Base-by-base conservation (phyloP, 2,329 filamentous ascomycete genomes). In the Scedosporium aurantiacum region DNA sequence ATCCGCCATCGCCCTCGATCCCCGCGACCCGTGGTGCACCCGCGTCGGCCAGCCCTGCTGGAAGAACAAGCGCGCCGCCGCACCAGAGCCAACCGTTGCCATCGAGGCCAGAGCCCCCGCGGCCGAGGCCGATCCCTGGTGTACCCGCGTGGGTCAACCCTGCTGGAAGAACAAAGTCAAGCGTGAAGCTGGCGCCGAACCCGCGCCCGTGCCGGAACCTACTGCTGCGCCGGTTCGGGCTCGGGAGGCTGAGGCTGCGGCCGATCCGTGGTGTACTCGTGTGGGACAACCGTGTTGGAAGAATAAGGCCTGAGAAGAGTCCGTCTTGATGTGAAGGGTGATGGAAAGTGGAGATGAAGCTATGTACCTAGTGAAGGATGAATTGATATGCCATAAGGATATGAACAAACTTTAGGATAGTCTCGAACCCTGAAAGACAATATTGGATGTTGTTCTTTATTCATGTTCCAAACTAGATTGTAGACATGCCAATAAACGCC, bases 131-230 rank as follows among this genome's bases (percentile, higher is more conserved):
- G 68, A 68, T 52, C 67, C 69, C 4, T 71, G 70, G 65, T 78
- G 78, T 67, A 65, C 71, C 64, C 67, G 70, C 43, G 69, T 69
- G 32, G 76, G 77, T 40, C 69, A 74, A 62, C 66, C 69, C n/a
- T 79, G 78, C 72, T 70, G 68, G 67, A 75, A 75, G 65, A 37
- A 37, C 10, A 37, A 37, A 21, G 69, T 69, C 61, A 76, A 73
- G 68, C 72, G 72, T 61, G 73, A 71, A 18, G 73, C 73, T 55
- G 71, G 73, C 58, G 72, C 72, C 12, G 67, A 75, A 28, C 68
- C 64, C 37, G 66, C 63, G 12, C 64, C 66, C 16, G 62, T 65
- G 45, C 63, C 65, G n/a, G 63, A 67, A 41, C 61, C 63, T 32
- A 12, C 32, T 37, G 32, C 10, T 4, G 32, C 32, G 1, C 32